Evolutionary conservation across 2,329 filamentous ascomycete genomes (phyloP).

Genomic region (Aspergillus pseudoterreus): DNA sequence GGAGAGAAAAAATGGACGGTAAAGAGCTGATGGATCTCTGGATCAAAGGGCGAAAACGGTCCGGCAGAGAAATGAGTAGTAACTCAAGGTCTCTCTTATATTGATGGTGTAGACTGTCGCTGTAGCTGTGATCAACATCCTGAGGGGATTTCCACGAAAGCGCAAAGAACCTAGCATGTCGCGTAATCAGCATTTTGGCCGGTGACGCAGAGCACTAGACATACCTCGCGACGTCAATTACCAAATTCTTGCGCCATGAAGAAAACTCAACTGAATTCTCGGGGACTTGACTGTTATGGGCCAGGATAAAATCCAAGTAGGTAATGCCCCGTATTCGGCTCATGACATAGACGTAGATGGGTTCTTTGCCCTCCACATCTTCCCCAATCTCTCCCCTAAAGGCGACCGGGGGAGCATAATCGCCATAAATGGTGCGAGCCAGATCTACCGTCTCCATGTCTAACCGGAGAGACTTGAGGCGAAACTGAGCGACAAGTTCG

Average conservation of each 20-base stretch:
- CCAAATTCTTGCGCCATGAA: slow-evolving; percentile 33
- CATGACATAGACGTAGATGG: slow-evolving; percentile 38
- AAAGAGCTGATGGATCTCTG: slow-evolving; percentile 29
- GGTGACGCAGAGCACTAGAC: background rate
- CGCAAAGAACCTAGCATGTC: slow-evolving; percentile 37
- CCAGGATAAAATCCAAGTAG: slow-evolving; percentile 37
- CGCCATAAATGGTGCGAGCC: slow-evolving; percentile 30
- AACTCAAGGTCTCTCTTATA: slow-evolving; percentile 31
- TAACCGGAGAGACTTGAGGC: slow-evolving; percentile 34
- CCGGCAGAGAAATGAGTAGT: slow-evolving; percentile 31
- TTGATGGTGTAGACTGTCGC: slow-evolving; percentile 18
- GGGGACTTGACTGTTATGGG: slow-evolving; percentile 24
- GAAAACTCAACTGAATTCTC: slow-evolving; percentile 33
- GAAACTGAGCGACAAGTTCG: slow-evolving; percentile 39
- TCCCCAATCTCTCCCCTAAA: slow-evolving; percentile 29
- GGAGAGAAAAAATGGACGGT: slow-evolving; percentile 33
- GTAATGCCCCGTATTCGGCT: slow-evolving; percentile 29
- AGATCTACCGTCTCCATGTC: slow-evolving; percentile 27
- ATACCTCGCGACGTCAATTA: slow-evolving; percentile 32
- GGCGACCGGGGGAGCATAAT: slow-evolving; percentile 23
- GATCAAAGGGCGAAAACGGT: slow-evolving; percentile 33
- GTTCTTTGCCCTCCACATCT: slow-evolving; percentile 24
- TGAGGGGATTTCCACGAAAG: slow-evolving; percentile 37
- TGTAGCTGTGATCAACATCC: slow-evolving; percentile 22
- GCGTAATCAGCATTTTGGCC: slow-evolving; percentile 9